phyloP scores from a whole-genome alignment of 164 flowering plant genomes.

The grape (Vitis vinifera) region DNA sequence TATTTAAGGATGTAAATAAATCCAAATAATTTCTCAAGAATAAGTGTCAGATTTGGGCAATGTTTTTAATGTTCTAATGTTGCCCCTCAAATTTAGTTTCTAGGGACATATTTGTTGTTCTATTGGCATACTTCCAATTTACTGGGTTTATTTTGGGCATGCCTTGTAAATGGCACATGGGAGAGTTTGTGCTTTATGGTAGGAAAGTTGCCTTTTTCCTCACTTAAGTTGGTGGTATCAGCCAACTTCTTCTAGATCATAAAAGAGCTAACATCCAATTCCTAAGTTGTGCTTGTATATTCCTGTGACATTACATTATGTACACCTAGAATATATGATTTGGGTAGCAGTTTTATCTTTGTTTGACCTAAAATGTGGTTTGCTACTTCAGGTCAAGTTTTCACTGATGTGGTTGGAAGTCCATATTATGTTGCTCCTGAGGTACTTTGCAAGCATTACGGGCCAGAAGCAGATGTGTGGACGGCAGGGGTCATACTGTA shows the following conservation, averaged over 20 bases:
- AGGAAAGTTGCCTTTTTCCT: neutral
- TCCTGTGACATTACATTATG: neutral
- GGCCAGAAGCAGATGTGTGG: constrained; percentile 98
- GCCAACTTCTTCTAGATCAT: neutral
- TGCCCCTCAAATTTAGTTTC: neutral
- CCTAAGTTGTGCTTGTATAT: neutral
- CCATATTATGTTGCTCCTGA: constrained; percentile 99
- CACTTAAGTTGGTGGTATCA: neutral
- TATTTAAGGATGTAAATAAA: neutral
- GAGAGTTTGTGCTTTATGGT: neutral
- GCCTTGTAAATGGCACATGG: no score
- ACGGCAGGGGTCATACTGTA: constrained; percentile 94
- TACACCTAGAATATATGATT: neutral
- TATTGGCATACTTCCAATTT: no score
- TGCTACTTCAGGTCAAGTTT: constrained; percentile 71
- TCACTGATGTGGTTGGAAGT: constrained; percentile 97
- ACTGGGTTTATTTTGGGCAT: no score
- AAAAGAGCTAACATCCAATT: neutral
- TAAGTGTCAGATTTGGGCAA: no score
- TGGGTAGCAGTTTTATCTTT: neutral
- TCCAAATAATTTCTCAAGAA: no score
- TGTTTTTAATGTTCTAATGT: no score
- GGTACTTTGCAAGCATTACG: constrained; percentile 93
- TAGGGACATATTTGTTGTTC: no score
- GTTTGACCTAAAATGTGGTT: constrained; percentile 3